phyloP scores from a whole-genome alignment of 148 eudicot species.

The Cornus florida region DNA sequence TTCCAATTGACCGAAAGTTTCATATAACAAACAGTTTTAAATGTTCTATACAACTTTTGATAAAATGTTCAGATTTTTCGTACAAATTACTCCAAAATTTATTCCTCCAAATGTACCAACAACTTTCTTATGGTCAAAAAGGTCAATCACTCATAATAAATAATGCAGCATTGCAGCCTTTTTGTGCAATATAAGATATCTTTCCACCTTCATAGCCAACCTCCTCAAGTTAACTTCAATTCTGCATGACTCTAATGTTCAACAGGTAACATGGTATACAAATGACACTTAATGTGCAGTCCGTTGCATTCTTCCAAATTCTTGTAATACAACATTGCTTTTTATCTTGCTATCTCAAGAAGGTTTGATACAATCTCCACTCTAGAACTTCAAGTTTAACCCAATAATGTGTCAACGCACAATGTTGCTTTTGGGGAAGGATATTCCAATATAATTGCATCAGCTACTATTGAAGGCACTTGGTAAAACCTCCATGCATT shows the following conservation, averaged over 20 bases:
- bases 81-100: neutral
- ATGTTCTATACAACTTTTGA: neutral
- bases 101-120: neutral
- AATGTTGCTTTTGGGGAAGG: neutral
- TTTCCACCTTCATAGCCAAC: neutral
- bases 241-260: neutral
- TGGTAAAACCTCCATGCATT: neutral
- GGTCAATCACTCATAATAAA: neutral
- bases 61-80: neutral
- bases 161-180: neutral
- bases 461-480: neutral
- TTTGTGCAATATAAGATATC: neutral
- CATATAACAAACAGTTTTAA: neutral
- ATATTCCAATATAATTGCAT: neutral
- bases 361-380: neutral
- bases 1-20: neutral
- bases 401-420: neutral
- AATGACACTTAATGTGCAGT: neutral
- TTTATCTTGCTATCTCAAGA: neutral
- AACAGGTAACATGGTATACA: neutral
- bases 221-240: neutral
- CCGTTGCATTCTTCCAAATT: neutral
- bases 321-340: neutral
- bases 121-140: neutral
- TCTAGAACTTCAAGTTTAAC: neutral